Base-by-base conservation (phyloP, 1,284 basidiomycete genomes). In the Afroboletus lepidellus region DNA sequence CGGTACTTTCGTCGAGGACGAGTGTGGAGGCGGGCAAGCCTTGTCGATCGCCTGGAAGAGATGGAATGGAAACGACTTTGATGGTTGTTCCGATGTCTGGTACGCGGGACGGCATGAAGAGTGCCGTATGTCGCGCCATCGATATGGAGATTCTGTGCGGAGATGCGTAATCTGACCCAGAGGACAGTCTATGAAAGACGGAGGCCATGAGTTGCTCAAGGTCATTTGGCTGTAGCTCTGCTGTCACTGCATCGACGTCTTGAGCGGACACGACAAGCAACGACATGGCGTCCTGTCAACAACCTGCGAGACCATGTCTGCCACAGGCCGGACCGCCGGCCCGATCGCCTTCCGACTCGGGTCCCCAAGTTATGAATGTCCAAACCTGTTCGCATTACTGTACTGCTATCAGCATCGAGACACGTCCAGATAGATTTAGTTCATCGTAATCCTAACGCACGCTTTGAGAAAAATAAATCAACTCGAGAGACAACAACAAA, bases 21-120 rank as follows among this genome's bases (percentile, higher is more conserved):
- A 93, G 66, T 0, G 89, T 94, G 2, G 84, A 85, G 0, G 77
- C 91, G 2, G 91, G 89, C 8, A 94, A 64, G 0, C 92, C 91
- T 4, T 73, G 71, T 2, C 56, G 64, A 27, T 76, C 74, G 2
- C 62, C 72, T 3, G 69, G 53, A 0, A 48, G 46, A 1, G 67
- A 73, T 0, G 90, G 89, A 1, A 91, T 76, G 11, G 81, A 84
- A 3, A 90, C 90, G 29, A 89, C 78, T 69, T 94, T 93, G 56
- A 88, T 74, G 2, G 85, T 74, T 2, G 83, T 84, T 8, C 74
- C 75, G 16, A 72, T 54, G 1, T 60, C 56, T 9, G 72, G 67
- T 12, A 85, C 69, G 15, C 82, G 77, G 13, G 85, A 81, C 3
- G 88, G 87, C 88, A 90, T 90, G 64, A 89, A 85, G 7, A 90